Conservation (phyloP, 148 eudicot species). For the Polygonum aviculare region DNA sequence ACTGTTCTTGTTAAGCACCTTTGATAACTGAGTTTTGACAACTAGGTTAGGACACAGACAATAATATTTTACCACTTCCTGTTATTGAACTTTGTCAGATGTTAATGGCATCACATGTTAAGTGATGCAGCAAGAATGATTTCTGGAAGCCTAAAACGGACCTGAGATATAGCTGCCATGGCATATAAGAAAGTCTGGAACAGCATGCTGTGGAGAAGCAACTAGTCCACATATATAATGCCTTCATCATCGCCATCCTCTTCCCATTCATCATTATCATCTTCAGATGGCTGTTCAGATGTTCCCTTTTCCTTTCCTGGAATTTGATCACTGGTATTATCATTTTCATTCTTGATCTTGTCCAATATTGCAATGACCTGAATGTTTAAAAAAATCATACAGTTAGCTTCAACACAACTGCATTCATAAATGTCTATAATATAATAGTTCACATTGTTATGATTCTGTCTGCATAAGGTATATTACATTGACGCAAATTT, state of each 20-base stretch:
- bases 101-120: not conserved
- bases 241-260: slow-evolving; percentile 68
- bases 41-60: too few relatives aligned
- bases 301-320: slow-evolving; percentile 22
- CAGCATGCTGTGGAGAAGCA: slow-evolving; percentile 9
- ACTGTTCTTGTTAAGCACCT: too few relatives aligned
- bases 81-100: not conserved
- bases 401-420: not conserved
- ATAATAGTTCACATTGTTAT: not conserved
- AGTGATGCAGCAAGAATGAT: not conserved
- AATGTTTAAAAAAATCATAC: slow-evolving; percentile 11
- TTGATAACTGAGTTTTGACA: too few relatives aligned
- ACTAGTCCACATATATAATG: slow-evolving; percentile 60
- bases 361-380: slow-evolving; percentile 95
- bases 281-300: slow-evolving; percentile 28
- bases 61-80: too few relatives aligned
- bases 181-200: slow-evolving; percentile 6
- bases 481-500: not conserved
- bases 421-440: not conserved
- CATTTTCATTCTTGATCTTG: slow-evolving; percentile 54
- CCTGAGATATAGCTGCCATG: slow-evolving; percentile 16
- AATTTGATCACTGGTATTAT: slow-evolving; percentile 23
- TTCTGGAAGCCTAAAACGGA: slow-evolving; percentile 11
- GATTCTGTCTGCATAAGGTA: not conserved
- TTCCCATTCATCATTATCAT: slow-evolving; percentile 42